A percentile compares a stretch with the other conserved stretches of the same genome.
phyloP scores from a whole-genome alignment of 257 asterid species.

The Avicennia marina region DNA sequence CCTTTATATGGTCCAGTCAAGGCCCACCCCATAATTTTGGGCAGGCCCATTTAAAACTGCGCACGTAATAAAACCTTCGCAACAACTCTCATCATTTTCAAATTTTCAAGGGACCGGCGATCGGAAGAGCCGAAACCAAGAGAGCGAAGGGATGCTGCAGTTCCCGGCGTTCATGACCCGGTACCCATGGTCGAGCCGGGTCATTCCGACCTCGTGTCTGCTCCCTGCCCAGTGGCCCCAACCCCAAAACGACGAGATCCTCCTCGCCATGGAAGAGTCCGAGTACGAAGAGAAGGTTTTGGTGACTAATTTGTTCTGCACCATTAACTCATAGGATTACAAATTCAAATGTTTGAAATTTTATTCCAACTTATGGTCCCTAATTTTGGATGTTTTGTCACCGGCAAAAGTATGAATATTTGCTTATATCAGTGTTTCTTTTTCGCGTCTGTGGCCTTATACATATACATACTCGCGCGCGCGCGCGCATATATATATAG shows the following conservation, averaged over 20 bases:
- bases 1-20: too few relatives aligned
- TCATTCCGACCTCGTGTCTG: conserved; percentile 74
- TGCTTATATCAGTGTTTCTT: too few relatives aligned
- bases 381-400: too few relatives aligned
- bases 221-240: conserved; percentile 90
- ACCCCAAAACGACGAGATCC: conserved; percentile 78
- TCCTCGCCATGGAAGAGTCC: conserved; percentile 86
- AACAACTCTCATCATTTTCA: background rate
- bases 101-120: background rate
- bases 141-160: conserved; percentile 46
- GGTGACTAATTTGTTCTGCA: background rate
- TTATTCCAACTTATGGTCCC: background rate
- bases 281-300: conserved; percentile 83
- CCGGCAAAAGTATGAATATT: too few relatives aligned
- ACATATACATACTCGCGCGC: too few relatives aligned
- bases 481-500: too few relatives aligned
- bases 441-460: too few relatives aligned
- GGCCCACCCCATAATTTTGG: too few relatives aligned
- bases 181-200: conserved; percentile 72
- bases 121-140: background rate
- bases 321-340: background rate
- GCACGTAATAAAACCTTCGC: too few relatives aligned
- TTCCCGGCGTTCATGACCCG: conserved; percentile 76
- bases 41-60: too few relatives aligned
- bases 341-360: background rate